Conservation (phyloP, 1,284 basidiomycete genomes). For the Irpex rosettiformis region DNA sequence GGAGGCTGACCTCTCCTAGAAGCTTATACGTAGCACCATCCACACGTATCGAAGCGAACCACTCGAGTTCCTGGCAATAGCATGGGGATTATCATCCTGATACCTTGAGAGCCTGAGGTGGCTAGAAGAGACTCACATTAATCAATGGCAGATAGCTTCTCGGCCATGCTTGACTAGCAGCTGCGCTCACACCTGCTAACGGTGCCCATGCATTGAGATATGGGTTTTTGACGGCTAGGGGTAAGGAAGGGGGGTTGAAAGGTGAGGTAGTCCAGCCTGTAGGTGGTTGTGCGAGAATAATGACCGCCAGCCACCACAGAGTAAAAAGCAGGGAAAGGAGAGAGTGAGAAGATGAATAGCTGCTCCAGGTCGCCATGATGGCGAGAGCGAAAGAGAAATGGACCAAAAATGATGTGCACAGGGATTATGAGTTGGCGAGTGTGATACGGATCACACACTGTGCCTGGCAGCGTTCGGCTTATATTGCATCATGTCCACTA, state of each 20-base stretch:
- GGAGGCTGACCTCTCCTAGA: neutral
- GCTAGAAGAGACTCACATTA: neutral
- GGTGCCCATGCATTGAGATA: slow-evolving; percentile 2
- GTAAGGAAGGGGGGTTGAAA: neutral
- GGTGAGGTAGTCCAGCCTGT: neutral
- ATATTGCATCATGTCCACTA: too few species aligned
- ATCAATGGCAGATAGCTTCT: neutral
- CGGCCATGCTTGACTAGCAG: neutral
- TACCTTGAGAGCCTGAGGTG: too few species aligned
- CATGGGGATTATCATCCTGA: too few species aligned
- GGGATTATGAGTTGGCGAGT: neutral
- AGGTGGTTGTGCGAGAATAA: neutral
- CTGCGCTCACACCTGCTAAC: neutral
- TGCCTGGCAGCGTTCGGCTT: too few species aligned
- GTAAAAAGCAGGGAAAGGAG: neutral
- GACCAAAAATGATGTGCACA: neutral
- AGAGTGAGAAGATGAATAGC: neutral
- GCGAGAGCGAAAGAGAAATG: neutral
- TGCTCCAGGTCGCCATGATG: neutral
- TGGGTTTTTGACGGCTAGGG: neutral
- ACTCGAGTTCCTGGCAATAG: neutral
- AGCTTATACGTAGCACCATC: neutral
- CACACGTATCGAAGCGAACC: neutral
- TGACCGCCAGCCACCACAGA: neutral
- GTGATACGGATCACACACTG: neutral